Base-by-base conservation (phyloP, 768 basidiomycete genomes). In the Agaricus bisporus region DNA sequence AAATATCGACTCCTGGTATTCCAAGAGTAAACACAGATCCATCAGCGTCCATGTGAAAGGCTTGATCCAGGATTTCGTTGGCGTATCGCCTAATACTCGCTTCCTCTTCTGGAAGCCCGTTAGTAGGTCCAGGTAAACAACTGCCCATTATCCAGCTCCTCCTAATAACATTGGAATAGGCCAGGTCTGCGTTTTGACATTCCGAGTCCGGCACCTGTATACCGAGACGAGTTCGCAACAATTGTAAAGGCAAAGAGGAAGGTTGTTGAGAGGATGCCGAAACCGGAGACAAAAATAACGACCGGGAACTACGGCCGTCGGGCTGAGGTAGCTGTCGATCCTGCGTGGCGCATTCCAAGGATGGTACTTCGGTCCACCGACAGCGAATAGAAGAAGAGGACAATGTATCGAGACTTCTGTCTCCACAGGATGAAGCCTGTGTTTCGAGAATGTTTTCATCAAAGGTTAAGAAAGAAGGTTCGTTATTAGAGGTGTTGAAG, bases 231-330 rank as follows among this genome's bases (percentile, higher is more conserved):
- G 56, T 45, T 22, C 51, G 41, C 8, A 50, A 29, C 47, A 39
- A 41, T n/a, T 53, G 38, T 7, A 17, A 17, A 12, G 17, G 50
- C 17, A 61, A 58, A 18, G 54, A 39, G 12, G 58, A 49, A 43
- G 29, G 41, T 3, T 22, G 41, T 11, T 55, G 52, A 9, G 57
- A 54, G 26, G 61, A 48, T n/a, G 39, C 18, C 4, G 53, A 48
- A 20, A 53, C 55, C 44, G 66, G 63, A 12, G 63, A 63, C 38
- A 68, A 55, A 5, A 64, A 63, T 42, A 68, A 62, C 5, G 68
- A 67, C 68, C 68, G 68, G 2, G 68, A 59, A 44, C 62, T 57
- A 43, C 63, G 56, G 15, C 64, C 66, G 38, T 64, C 62, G 12
- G 66, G 65, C 48, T 70, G 67, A 25, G 64, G 59, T 20, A 67